Percentiles rank a stretch among this genome's conserved stretches.
Conservation (phyloP, 2,329 filamentous ascomycete genomes). For the Xylaria sp. region DNA sequence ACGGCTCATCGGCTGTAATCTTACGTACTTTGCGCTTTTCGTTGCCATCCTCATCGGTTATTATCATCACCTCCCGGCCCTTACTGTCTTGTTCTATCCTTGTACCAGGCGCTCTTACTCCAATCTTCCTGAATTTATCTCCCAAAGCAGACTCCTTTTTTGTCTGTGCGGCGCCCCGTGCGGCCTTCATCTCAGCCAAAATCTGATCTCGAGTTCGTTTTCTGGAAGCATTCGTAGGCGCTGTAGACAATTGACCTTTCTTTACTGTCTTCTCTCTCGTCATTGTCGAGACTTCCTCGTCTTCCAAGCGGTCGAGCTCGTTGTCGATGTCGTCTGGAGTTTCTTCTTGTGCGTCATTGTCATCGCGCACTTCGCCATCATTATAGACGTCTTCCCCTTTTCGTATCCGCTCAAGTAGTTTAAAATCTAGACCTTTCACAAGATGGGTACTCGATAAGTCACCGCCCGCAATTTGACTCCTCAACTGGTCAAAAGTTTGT, state of each 20-base stretch:
- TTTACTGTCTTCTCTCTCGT: constrained; percentile 60
- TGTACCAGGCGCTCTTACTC: constrained; percentile 57
- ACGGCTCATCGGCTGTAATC: constrained; percentile 43
- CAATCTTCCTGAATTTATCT: constrained; percentile 69
- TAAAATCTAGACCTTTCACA: constrained; percentile 90
- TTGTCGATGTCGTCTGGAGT: constrained; percentile 64
- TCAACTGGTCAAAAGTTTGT: constrained; percentile 75
- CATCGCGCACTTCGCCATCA: constrained; percentile 40
- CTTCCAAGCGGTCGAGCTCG: constrained; percentile 65
- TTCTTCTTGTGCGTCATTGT: constrained; percentile 43
- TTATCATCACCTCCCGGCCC: constrained; percentile 68
- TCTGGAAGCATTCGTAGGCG: constrained; percentile 58
- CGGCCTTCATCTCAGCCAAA: constrained; percentile 68
- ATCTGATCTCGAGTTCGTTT: constrained; percentile 71
- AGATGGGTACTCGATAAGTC: constrained; percentile 82
- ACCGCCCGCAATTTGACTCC: constrained; percentile 80
- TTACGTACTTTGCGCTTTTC: constrained; percentile 70
- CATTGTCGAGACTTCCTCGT: constrained; percentile 59
- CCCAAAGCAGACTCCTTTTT: constrained; percentile 59
- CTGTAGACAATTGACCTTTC: constrained; percentile 65
- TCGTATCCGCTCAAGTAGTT: constrained; percentile 72
- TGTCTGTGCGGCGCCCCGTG: constrained; percentile 64
- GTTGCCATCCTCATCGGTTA: constrained; percentile 69
- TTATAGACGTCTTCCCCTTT: constrained; percentile 71
- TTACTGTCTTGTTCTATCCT: constrained; percentile 66